These are phyloP conservation scores for Candida taoyuanica DNA, from an alignment of 805 yeast species.

Conservation along the genomic window DNA sequence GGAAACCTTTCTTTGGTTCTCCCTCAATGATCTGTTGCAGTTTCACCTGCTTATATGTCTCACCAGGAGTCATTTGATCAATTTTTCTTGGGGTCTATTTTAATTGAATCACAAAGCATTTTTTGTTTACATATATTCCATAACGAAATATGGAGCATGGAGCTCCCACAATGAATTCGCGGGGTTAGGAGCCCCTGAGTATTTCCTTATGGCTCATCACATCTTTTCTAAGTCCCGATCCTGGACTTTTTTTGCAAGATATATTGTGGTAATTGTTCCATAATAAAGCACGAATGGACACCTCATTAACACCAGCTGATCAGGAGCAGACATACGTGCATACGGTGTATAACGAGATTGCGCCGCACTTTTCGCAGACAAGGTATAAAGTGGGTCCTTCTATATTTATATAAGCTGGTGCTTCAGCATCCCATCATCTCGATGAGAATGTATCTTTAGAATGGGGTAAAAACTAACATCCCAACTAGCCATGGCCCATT, in stretches of 20 bases:
- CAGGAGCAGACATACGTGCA: slow-evolving; percentile 83
- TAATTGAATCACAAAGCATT: too few species aligned
- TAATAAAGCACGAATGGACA: slow-evolving; percentile 16
- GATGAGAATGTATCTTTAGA: background rate
- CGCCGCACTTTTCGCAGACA: slow-evolving; percentile 88
- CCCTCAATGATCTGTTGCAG: slow-evolving; percentile 13
- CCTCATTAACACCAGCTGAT: slow-evolving; percentile 38
- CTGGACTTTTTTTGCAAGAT: too few species aligned
- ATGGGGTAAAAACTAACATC: background rate
- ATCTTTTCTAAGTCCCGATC: background rate
- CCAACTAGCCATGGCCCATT: slow-evolving; percentile 82
- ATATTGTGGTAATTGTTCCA: background rate
- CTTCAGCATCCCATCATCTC: too few species aligned
- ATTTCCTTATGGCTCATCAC: background rate
- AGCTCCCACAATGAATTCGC: too few species aligned
- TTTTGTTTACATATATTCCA: too few species aligned
- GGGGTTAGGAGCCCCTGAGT: too few species aligned
- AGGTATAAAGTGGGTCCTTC: slow-evolving; percentile 55
- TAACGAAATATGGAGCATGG: too few species aligned
- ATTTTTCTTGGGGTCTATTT: too few species aligned
- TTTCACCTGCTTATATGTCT: slow-evolving; percentile 1
- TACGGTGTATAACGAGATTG: slow-evolving; percentile 88
- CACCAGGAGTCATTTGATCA: background rate
- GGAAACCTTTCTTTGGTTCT: slow-evolving; percentile 19
- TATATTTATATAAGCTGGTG: too few species aligned